Base-by-base conservation (phyloP, 31 red algal genomes). In the Porphyra umbilicalis region DNA sequence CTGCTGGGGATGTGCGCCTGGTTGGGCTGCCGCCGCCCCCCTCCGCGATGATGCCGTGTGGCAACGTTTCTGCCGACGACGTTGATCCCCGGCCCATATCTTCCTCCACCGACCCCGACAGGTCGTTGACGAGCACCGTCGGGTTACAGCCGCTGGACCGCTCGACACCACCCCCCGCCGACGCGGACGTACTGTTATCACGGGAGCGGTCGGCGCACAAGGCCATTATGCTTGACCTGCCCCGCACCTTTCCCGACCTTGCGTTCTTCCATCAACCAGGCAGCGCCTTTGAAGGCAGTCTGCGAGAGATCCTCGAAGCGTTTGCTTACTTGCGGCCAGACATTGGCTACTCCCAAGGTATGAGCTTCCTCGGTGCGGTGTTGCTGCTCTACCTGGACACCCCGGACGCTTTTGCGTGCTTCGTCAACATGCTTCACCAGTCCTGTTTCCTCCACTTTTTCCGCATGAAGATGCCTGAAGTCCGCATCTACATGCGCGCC, bases 291-390 rank as follows among this genome's bases (percentile, higher is more conserved):
- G 90, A 95, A 78, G 84, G 78, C 35, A 86, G 88, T 37, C 75
- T 98, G 8, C 90, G 93, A 0, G 92, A 95, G 68, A 79, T 98
- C 10, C 76, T 98, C 11, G 96, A 98, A 83, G 93, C 96, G 15
- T 98, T 94, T 77, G 81, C 91, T 13, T 94, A 94, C 80, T 86
- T 98, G 33, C 89, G 92, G 76, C 96, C 96, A 32, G 96, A 98
- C 79, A 87, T 98, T 57, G 96, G 96, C 14, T 98, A 98, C 74
- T 93, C 93, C 42, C 96, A 98, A 86, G 96, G 96, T 29, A 98
- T 98, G 96, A 95, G 93, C 34, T 98, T 94, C 79, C 75, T 98
- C 46, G 96, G 93, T 18, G 96, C 96, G 4, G 91, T 90, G 32
- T 93, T 98, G 16, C 39, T 98, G 37, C 85, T 98, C 39, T 98